Evolutionary conservation across 140 eudicot species (phyloP).

Genomic region (Ambrosia hybrid): DNA sequence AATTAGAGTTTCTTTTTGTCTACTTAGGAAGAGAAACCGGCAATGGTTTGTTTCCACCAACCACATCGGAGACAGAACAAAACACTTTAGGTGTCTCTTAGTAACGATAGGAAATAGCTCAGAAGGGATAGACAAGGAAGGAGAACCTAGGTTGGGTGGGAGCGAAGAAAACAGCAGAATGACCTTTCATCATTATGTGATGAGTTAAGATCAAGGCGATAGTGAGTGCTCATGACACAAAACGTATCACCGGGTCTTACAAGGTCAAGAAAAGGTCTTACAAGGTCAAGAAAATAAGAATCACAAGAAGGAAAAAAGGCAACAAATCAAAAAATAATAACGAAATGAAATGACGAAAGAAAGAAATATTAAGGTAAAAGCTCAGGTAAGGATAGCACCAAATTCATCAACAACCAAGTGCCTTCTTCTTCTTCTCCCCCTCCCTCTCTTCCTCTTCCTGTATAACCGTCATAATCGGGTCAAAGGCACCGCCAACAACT

Average conservation of each 20-base stretch:
- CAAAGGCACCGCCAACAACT: not conserved
- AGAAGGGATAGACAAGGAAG: conserved; percentile 99
- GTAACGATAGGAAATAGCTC: conserved; percentile 54
- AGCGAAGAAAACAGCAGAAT: conserved; percentile 25
- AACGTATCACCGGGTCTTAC: conserved; percentile 63
- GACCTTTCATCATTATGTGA: conserved; percentile 7
- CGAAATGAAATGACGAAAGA: not conserved
- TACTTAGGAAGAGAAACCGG: not conserved
- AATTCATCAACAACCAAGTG: conserved; percentile 6
- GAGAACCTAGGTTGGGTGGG: conserved; percentile 70
- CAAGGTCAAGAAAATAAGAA: conserved; percentile 89
- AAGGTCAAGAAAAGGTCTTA: conserved; percentile 99
- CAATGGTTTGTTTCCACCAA: not conserved
- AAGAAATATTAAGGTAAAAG: conserved; percentile 41
- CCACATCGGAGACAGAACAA: not conserved
- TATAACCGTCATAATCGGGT: not conserved
- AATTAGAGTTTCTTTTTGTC: not conserved
- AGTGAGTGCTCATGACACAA: conserved; percentile 3
- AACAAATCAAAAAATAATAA: conserved; percentile 61
- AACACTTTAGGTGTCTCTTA: not conserved
- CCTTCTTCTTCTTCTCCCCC: not conserved
- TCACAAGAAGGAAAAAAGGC: conserved; percentile 46
- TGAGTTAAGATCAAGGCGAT: conserved; percentile 27
- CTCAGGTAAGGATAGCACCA: conserved; percentile 98
- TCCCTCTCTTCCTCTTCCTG: not conserved